These are phyloP conservation scores for Withania somnifera DNA, from an alignment of 305 asterid genomes.

Conservation along the genomic window DNA sequence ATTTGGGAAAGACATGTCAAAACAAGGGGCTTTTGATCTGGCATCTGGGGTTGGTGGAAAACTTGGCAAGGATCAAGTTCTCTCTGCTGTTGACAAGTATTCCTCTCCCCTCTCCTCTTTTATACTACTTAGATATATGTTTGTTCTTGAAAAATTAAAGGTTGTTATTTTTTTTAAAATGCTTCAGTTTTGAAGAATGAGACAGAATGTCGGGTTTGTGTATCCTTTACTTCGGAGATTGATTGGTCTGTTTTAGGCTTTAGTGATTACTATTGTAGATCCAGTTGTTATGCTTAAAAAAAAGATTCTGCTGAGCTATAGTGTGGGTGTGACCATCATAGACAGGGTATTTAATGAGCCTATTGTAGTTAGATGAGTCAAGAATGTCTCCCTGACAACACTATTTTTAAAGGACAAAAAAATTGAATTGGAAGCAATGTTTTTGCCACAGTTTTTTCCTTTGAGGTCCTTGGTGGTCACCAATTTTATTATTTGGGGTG, in stretches of 20 bases:
- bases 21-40: slow-evolving; percentile 73
- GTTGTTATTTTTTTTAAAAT: not conserved
- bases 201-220: not conserved
- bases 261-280: not conserved
- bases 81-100: slow-evolving; percentile 87
- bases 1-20: slow-evolving; percentile 45
- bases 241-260: not conserved
- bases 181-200: not conserved
- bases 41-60: slow-evolving; percentile 89
- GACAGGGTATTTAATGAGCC: not conserved
- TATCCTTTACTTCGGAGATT: not conserved
- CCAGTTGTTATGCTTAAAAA: not conserved
- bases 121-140: not conserved
- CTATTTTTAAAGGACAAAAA: not conserved
- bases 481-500: too few relatives aligned
- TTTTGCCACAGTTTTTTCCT: not conserved
- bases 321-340: too few relatives aligned
- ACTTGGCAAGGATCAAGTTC: slow-evolving; percentile 64
- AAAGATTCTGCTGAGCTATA: not conserved
- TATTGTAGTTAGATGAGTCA: not conserved
- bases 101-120: not conserved
- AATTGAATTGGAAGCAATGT: not conserved
- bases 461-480: not conserved
- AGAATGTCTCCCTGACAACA: not conserved
- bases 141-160: not conserved